Conservation (phyloP, 1,139 yeast genomes). For the Hyphopichia burtonii region DNA sequence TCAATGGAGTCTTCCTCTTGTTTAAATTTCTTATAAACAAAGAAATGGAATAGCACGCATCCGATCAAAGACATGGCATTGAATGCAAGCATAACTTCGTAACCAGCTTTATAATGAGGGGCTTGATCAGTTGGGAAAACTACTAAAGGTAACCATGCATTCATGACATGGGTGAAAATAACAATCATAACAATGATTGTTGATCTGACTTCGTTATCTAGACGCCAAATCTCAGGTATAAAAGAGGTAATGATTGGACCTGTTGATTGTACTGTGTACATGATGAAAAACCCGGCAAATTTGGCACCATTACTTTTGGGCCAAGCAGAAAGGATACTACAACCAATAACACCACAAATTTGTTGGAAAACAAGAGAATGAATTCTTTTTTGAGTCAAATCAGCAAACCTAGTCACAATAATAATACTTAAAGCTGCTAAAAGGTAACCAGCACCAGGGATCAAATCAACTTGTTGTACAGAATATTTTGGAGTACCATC, state of each 20-base stretch:
- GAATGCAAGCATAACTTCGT: neutral
- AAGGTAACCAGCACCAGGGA: constrained; percentile 20
- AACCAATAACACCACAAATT: constrained; percentile 20
- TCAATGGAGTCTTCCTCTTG: neutral
- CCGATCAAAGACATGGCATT: constrained; percentile 1
- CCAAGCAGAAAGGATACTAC: constrained; percentile 20
- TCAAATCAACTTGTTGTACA: constrained; percentile 9
- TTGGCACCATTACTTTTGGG: constrained; percentile 18
- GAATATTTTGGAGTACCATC: constrained; percentile 21
- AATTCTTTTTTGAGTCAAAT: constrained; percentile 45
- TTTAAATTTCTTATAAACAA: neutral
- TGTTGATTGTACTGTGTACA: constrained; percentile 32
- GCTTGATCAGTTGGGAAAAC: neutral
- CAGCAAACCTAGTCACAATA: constrained; percentile 31
- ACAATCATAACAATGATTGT: constrained; percentile 15
- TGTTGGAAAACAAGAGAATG: constrained; percentile 47
- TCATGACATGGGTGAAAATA: constrained; percentile 26
- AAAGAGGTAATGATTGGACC: constrained; percentile 17
- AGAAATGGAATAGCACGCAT: constrained; percentile 1
- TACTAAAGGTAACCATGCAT: constrained; percentile 18
- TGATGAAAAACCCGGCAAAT: constrained; percentile 16
- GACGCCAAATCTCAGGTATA: constrained; percentile 2
- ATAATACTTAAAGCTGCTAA: constrained; percentile 39
- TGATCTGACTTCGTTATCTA: constrained; percentile 25
- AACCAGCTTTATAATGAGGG: constrained; percentile 1